Base-by-base conservation (phyloP, 2,329 filamentous ascomycete genomes). In the Aureobasidium subglaciale region DNA sequence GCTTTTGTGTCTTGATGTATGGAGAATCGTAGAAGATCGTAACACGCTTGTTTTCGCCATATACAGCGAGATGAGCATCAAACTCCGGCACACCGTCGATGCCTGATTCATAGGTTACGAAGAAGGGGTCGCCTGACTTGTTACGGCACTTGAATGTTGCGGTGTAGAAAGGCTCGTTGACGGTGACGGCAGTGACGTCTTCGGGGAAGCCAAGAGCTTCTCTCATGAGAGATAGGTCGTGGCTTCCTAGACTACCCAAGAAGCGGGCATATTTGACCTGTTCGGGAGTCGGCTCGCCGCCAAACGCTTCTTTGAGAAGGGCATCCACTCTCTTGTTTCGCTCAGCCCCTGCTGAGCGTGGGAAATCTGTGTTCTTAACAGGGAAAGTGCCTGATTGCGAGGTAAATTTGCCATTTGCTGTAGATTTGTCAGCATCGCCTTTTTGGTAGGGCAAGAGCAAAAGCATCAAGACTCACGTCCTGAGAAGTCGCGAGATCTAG, bases 51-150 rank as follows among this genome's bases (percentile, higher is more conserved):
- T 73, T 68, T 15, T 70, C 64, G 0, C 75, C 75, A 59, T 81
- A 84, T 0, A 85, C 70, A 2, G 75, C 75, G 6, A 82, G 64
- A 40, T 76, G 71, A 0, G 78, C 76, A 54, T 82, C 79, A 48
- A 82, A 81, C 0, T 67, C 61, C 0, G 80, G 78, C 1, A 85
- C 73, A 0, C 65, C 62, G 59, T 79, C 75, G 20, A 83, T 70
- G 0, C 82, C 81, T 0, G 75, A 76, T 59, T 85, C 82, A 60
- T 83, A 85, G 0, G 75, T 72, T 2, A 82, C 73, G 0, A 77
- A 70, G 56, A 82, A 85, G 20, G 60, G 58, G 32, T 62, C 54
- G 30, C 50, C 54, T 2, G 57, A 62, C 2, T 63, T 59, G 46
- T 67, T 67, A n/a, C 55, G 56, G 58, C 75, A 78, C 22, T 73